phyloP scores from a whole-genome alignment of 2,329 filamentous ascomycete species.

The Huntiella moniliformis region DNA sequence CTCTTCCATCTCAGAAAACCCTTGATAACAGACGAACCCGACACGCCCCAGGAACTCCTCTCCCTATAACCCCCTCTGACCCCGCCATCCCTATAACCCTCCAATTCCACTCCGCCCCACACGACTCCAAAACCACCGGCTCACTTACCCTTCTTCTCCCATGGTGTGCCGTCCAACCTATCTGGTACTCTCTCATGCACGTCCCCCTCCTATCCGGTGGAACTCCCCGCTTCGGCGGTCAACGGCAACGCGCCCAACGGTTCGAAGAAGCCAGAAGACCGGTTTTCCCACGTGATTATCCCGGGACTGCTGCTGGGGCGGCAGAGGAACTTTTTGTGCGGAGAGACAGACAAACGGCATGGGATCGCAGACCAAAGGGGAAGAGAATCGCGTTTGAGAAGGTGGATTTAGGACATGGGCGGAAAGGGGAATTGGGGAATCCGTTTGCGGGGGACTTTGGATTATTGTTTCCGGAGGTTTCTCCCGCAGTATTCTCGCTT shows the following conservation, averaged over 20 bases:
- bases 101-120: conserved; percentile 35
- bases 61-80: conserved; percentile 40
- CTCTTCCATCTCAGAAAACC: conserved; percentile 55
- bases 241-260: conserved; percentile 63
- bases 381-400: conserved; percentile 60
- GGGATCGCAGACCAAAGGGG: conserved; percentile 49
- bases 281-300: conserved; percentile 76
- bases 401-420: conserved; percentile 52
- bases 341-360: conserved; percentile 22
- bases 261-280: conserved; percentile 59
- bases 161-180: conserved; percentile 69
- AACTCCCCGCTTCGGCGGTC: conserved; percentile 64
- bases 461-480: conserved; percentile 29
- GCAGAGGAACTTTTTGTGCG: conserved; percentile 57
- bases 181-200: conserved; percentile 78
- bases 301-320: conserved; percentile 60
- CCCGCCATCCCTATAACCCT: conserved; percentile 62
- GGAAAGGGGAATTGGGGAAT: conserved; percentile 64
- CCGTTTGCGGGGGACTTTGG: conserved; percentile 79
- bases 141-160: conserved; percentile 73
- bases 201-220: conserved; percentile 62
- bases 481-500: conserved; percentile 5
- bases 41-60: conserved; percentile 41
- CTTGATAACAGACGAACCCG: conserved; percentile 59
- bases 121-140: conserved; percentile 35